Evolutionary conservation across 805 yeast species (phyloP).

Genomic region (Ogataea sp.): DNA sequence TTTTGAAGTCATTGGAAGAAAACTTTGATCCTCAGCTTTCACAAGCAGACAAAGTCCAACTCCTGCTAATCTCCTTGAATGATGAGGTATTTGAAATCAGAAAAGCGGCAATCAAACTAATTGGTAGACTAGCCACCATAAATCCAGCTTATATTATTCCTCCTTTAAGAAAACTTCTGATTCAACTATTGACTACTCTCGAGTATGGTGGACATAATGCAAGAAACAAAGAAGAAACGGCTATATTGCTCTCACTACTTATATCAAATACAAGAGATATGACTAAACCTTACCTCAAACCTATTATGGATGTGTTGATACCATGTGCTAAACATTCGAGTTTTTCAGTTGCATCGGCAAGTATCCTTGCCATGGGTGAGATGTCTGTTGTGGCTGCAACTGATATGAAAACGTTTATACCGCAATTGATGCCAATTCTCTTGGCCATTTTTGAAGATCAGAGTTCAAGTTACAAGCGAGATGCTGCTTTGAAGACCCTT

Average conservation of each 20-base stretch:
- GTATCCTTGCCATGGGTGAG: constrained; percentile 84
- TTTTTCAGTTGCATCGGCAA: constrained; percentile 79
- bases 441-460: constrained; percentile 88
- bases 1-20: constrained; percentile 62
- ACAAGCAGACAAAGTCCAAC: constrained; percentile 83
- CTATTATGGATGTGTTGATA: constrained; percentile 77
- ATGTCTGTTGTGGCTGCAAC: constrained; percentile 84
- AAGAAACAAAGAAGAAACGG: constrained; percentile 79
- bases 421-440: constrained; percentile 77
- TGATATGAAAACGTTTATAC: constrained; percentile 63
- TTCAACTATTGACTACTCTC: constrained; percentile 77
- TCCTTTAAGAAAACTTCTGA: constrained; percentile 74
- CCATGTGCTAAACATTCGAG: constrained; percentile 68
- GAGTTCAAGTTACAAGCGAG: constrained; percentile 78
- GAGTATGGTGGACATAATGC: constrained; percentile 71
- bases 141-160: constrained; percentile 97
- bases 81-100: constrained; percentile 86
- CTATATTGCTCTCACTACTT: constrained; percentile 61
- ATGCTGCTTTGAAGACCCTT: constrained; percentile 79
- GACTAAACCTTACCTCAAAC: constrained; percentile 86
- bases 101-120: constrained; percentile 64
- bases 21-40: constrained; percentile 87
- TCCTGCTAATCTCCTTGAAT: constrained; percentile 80
- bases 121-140: constrained; percentile 77
- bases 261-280: constrained; percentile 73